Conservation (phyloP, 2,329 filamentous ascomycete species). For the Talaromyces sp. region DNA sequence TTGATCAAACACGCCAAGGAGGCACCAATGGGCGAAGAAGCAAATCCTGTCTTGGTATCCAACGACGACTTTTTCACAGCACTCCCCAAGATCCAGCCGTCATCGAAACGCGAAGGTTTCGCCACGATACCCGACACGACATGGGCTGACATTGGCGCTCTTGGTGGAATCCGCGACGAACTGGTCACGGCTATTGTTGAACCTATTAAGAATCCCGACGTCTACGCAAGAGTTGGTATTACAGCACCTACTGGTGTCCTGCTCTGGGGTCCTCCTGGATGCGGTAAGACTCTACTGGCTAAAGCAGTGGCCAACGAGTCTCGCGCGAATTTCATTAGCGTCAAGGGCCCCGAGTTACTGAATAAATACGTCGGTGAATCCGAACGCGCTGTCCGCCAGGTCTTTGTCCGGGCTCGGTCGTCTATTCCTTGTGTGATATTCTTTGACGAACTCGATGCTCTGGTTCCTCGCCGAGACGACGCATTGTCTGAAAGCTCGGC, state of each 20-base stretch:
- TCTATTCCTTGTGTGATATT: constrained; percentile 92
- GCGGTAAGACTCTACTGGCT: constrained; percentile 91
- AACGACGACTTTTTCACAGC: constrained; percentile 68
- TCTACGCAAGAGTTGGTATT: constrained; percentile 72
- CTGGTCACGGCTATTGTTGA: constrained; percentile 82
- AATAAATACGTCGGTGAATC: constrained; percentile 98
- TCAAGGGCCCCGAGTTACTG: constrained; percentile 91
- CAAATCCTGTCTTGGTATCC: constrained; percentile 51
- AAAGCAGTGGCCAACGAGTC: constrained; percentile 95
- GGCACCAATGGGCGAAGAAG: constrained; percentile 47
- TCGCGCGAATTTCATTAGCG: constrained; percentile 95
- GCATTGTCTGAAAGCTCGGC: constrained; percentile 74
- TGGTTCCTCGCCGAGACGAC: constrained; percentile 78
- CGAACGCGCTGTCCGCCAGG: constrained; percentile 84
- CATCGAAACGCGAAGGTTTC: constrained; percentile 87
- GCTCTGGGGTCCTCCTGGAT: constrained; percentile 94
- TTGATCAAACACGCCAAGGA: constrained; percentile 52
- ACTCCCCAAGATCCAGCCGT: constrained; percentile 69
- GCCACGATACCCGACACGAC: constrained; percentile 89
- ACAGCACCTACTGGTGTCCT: constrained; percentile 78
- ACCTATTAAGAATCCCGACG: constrained; percentile 75
- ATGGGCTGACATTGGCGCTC: constrained; percentile 85
- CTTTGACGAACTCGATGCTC: constrained; percentile 93
- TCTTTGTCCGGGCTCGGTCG: constrained; percentile 81
- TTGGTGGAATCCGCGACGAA: constrained; percentile 71